These are phyloP conservation scores for Colletotrichum chlorophyti DNA, from an alignment of 2,329 filamentous ascomycete genomes.

Conservation along the genomic window DNA sequence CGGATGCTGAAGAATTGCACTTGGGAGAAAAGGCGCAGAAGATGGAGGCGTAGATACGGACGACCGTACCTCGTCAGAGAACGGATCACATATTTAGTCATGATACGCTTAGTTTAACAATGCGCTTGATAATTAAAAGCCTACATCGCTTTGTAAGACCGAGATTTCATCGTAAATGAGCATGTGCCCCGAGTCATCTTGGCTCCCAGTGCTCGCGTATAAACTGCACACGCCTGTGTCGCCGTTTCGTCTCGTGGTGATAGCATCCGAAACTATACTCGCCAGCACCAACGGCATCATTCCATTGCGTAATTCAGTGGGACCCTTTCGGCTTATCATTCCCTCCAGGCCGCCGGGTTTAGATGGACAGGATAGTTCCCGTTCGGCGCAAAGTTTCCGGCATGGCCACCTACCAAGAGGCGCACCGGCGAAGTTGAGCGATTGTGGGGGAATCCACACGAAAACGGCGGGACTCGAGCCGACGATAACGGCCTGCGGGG, in stretches of 20 bases:
- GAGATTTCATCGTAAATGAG: too few relatives aligned
- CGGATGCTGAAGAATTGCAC: slow-evolving; percentile 10
- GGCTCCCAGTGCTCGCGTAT: too few relatives aligned
- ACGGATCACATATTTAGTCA: too few relatives aligned
- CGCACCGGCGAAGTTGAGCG: background rate
- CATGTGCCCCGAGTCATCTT: too few relatives aligned
- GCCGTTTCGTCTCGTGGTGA: background rate
- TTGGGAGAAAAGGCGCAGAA: slow-evolving; percentile 15
- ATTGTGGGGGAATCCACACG: slow-evolving; percentile 3
- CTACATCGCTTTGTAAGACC: too few relatives aligned
- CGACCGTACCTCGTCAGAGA: background rate
- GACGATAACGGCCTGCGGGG: slow-evolving; percentile 24
- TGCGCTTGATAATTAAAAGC: too few relatives aligned
- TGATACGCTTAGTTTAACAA: too few relatives aligned
- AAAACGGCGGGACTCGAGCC: background rate
- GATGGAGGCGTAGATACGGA: background rate
- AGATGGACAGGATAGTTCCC: background rate
- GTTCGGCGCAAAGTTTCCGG: slow-evolving; percentile 17
- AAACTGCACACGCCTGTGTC: background rate
- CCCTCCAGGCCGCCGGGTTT: background rate
- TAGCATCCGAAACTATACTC: background rate
- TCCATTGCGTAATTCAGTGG: slow-evolving; percentile 1
- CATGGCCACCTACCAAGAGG: too few relatives aligned
- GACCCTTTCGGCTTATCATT: slow-evolving; percentile 4
- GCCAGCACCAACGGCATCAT: background rate